Evolutionary conservation across 768 basidiomycete genomes (phyloP).

Genomic region (Boletales sp.): DNA sequence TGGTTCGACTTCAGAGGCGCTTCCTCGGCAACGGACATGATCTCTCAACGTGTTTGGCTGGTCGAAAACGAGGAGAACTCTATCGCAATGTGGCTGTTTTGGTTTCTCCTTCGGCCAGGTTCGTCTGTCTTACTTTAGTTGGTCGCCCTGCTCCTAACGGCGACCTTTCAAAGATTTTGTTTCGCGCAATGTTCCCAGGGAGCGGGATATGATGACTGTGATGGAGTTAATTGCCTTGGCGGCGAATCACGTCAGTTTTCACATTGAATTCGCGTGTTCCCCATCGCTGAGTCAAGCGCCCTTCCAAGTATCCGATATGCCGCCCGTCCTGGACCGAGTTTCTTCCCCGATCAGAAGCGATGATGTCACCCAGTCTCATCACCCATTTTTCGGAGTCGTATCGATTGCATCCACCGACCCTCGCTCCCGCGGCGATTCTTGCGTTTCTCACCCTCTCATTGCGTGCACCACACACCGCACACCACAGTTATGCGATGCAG

Average conservation of each 20-base stretch:
- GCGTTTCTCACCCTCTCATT: constrained; percentile 56
- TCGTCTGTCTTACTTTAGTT: constrained; percentile 21
- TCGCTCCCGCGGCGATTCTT: constrained; percentile 70
- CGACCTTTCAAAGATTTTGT: constrained; percentile 44
- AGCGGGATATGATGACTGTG: constrained; percentile 46
- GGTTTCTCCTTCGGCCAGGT: constrained; percentile 67
- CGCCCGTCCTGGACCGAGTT: constrained; percentile 58
- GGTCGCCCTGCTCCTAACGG: background rate
- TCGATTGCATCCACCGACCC: constrained; percentile 52
- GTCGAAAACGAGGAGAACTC: constrained; percentile 47
- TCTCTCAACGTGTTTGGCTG: constrained; percentile 55
- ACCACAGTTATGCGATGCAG: background rate
- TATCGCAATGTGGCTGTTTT: constrained; percentile 76
- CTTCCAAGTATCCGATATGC: constrained; percentile 57
- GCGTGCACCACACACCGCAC: constrained; percentile 11
- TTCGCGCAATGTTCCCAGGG: constrained; percentile 33
- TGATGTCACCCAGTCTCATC: constrained; percentile 18
- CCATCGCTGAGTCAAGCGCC: constrained; percentile 1
- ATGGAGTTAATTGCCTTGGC: constrained; percentile 63
- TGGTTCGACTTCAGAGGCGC: constrained; percentile 62
- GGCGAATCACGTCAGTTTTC: constrained; percentile 52
- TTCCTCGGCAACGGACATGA: constrained; percentile 42
- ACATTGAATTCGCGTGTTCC: constrained; percentile 12
- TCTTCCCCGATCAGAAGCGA: constrained; percentile 30
- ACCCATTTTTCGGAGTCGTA: constrained; percentile 46